Evolutionary conservation across 202 grass and related monocot genomes (phyloP).

Genomic region (Cymbopogon flexuosus): DNA sequence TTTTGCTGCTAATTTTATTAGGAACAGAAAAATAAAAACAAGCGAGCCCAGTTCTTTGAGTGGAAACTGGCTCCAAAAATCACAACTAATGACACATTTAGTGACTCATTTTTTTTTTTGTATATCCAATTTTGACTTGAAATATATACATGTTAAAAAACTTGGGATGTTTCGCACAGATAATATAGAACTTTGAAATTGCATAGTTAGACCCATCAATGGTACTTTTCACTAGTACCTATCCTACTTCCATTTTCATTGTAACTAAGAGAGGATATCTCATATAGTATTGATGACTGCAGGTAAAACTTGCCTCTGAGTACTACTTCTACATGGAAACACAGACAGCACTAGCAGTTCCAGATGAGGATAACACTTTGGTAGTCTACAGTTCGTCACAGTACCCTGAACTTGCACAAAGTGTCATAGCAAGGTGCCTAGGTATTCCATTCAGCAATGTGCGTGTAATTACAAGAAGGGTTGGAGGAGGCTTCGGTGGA

Average conservation of each 20-base stretch:
- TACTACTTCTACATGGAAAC: slow-evolving; percentile 91
- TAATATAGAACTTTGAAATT: neutral
- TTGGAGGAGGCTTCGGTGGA: slow-evolving; percentile 76
- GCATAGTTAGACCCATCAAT: neutral
- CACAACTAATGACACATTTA: neutral
- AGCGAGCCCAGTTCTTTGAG: too few species aligned
- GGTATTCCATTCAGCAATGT: slow-evolving; percentile 70
- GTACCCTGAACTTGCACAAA: slow-evolving; percentile 47
- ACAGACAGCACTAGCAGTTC: slow-evolving; percentile 64
- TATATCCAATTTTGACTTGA: neutral
- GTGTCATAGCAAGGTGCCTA: slow-evolving; percentile 52
- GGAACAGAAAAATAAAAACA: too few species aligned
- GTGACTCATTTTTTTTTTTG: neutral
- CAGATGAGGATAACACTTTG: slow-evolving; percentile 80
- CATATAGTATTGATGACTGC: slow-evolving; percentile 7
- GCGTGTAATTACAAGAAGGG: slow-evolving; percentile 78
- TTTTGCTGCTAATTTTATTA: too few species aligned
- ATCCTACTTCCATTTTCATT: neutral
- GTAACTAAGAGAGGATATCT: neutral
- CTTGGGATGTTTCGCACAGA: neutral
- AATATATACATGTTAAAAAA: neutral
- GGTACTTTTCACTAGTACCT: neutral
- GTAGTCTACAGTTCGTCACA: slow-evolving; percentile 67
- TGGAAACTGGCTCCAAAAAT: too few species aligned
- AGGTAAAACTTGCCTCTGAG: slow-evolving; percentile 76